Evolutionary conservation across 2,329 filamentous ascomycete genomes (phyloP).

Genomic region (Piedraia hortae): DNA sequence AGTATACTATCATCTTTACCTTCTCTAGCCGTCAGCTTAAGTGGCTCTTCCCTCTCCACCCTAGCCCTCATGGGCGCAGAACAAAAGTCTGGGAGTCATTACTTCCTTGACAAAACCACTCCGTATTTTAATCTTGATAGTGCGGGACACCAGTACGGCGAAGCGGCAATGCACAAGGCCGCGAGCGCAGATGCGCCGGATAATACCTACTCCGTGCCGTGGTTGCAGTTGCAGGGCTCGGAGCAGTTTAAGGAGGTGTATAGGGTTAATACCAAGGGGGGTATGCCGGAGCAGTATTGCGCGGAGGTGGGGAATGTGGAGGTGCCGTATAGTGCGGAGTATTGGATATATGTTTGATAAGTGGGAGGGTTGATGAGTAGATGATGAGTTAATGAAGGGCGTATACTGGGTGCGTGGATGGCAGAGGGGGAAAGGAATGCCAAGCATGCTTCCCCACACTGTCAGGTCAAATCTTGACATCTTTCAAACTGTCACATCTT

Average conservation of each 20-base stretch:
- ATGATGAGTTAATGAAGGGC: too few relatives aligned
- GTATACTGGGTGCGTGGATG: too few relatives aligned
- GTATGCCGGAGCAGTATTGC: slow-evolving; percentile 47
- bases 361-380: too few relatives aligned
- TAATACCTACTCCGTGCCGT: too few relatives aligned
- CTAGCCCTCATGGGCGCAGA: slow-evolving; percentile 22
- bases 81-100: slow-evolving; percentile 48
- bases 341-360: slow-evolving; percentile 24
- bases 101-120: slow-evolving; percentile 41
- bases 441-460: too few relatives aligned
- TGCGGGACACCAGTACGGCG: slow-evolving; percentile 22
- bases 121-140: slow-evolving; percentile 60
- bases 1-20: slow-evolving; percentile 38
- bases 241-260: slow-evolving; percentile 52
- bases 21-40: slow-evolving; percentile 37
- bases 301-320: slow-evolving; percentile 34
- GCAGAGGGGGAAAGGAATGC: too few relatives aligned
- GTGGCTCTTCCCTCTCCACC: slow-evolving; percentile 14
- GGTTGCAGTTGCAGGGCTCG: too few relatives aligned
- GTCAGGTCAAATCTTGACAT: too few relatives aligned
- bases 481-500: too few relatives aligned
- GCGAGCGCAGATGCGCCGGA: slow-evolving; percentile 30
- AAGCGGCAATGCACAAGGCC: slow-evolving; percentile 36
- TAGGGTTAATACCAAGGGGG: slow-evolving; percentile 60
- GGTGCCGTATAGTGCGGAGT: slow-evolving; percentile 62